phyloP scores from a whole-genome alignment of 2,329 filamentous ascomycete genomes.

The Cercospora sp. region DNA sequence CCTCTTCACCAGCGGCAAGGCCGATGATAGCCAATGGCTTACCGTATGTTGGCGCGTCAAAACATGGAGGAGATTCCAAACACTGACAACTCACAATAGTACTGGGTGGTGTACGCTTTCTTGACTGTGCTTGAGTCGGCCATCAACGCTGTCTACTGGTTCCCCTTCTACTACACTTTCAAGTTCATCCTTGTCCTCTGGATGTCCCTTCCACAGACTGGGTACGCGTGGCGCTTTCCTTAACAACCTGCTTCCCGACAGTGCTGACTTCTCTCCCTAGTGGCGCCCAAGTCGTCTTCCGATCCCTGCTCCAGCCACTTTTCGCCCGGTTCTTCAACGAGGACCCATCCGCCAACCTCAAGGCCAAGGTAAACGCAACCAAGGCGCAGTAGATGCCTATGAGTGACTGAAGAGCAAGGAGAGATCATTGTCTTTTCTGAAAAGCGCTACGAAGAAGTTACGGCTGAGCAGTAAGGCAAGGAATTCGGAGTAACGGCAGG shows the following conservation, averaged over 20 bases:
- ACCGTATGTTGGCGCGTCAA: constrained; percentile 42
- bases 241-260: too few relatives aligned
- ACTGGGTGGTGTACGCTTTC: constrained; percentile 84
- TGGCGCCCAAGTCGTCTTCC: constrained; percentile 94
- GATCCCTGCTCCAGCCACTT: constrained; percentile 88
- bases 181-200: constrained; percentile 97
- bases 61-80: background rate
- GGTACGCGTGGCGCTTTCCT: constrained; percentile 59
- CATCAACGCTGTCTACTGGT: constrained; percentile 86
- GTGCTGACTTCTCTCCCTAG: constrained; percentile 50
- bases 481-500: background rate
- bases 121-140: constrained; percentile 82
- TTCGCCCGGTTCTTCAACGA: constrained; percentile 86
- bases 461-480: background rate
- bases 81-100: constrained; percentile 48
- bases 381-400: constrained; percentile 33
- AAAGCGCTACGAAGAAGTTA: background rate
- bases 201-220: constrained; percentile 93
- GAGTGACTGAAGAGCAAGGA: constrained; percentile 1
- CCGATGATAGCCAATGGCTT: constrained; percentile 80
- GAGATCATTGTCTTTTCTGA: constrained; percentile 1
- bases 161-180: constrained; percentile 99
- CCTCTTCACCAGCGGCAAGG: constrained; percentile 69
- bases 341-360: constrained; percentile 74
- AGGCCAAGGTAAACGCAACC: constrained; percentile 64